Evolutionary conservation across 2,329 filamentous ascomycete species (phyloP).

Genomic region (Epichloe scottii): DNA sequence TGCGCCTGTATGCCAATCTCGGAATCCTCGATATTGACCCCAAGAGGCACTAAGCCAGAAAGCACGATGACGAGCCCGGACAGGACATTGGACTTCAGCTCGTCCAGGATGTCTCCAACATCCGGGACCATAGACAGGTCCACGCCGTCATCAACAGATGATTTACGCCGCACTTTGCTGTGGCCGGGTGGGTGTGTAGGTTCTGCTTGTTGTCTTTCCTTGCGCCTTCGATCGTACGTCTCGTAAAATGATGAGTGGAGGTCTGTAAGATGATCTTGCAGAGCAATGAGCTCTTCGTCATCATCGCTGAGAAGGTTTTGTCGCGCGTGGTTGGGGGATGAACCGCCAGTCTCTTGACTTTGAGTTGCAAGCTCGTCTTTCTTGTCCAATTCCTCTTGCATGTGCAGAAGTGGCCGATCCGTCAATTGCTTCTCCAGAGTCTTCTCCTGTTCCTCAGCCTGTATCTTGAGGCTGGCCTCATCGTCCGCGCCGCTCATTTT

Average conservation of each 20-base stretch:
- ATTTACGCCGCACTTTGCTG: conserved; percentile 17
- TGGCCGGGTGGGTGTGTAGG: conserved; percentile 23
- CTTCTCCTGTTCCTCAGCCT: conserved; percentile 77
- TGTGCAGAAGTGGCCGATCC: conserved; percentile 77
- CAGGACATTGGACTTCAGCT: conserved; percentile 67
- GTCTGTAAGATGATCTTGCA: conserved; percentile 62
- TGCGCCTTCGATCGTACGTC: conserved; percentile 54
- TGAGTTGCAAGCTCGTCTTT: conserved; percentile 40
- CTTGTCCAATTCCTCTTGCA: conserved; percentile 83
- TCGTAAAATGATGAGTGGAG: conserved; percentile 75
- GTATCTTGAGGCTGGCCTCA: conserved; percentile 54
- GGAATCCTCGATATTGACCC: conserved; percentile 63
- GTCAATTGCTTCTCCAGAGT: conserved; percentile 78
- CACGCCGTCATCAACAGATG: conserved; percentile 27
- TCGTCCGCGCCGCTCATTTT: conserved; percentile 63
- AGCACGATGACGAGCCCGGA: conserved; percentile 69
- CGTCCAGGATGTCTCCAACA: conserved; percentile 70
- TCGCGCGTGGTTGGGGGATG: conserved; percentile 27
- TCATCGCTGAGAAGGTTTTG: conserved; percentile 81
- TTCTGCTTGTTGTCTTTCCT: conserved; percentile 21
- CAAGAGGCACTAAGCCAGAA: conserved; percentile 79
- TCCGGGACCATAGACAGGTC: conserved; percentile 57
- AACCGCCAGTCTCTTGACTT: conserved; percentile 13
- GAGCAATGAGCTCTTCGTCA: conserved; percentile 65
- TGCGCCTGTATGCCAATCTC: conserved; percentile 82